Conservation (phyloP, 305 asterid species). For the Coffea humblotiana region DNA sequence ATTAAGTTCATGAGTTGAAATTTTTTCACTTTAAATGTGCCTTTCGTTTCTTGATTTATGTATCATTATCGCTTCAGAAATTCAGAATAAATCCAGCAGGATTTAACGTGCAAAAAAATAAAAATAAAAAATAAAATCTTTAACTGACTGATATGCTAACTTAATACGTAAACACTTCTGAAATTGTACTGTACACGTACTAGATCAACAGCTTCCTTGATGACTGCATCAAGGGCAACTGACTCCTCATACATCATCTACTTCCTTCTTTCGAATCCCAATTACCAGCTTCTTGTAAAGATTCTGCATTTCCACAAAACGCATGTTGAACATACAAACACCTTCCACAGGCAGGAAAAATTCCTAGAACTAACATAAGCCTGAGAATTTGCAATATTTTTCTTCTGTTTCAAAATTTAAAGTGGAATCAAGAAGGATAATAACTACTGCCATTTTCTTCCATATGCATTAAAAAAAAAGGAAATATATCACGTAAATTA, state of each 20-base stretch:
- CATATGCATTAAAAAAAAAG: too few relatives aligned
- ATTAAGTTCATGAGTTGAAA: not conserved
- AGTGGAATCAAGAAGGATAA: not conserved
- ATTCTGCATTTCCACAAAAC: conserved; percentile 5
- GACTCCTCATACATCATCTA: conserved; percentile 39
- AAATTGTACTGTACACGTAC: conserved; percentile 23
- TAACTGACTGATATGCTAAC: not conserved
- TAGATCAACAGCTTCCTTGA: conserved; percentile 58
- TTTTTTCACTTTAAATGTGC: not conserved
- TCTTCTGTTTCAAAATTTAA: not conserved
- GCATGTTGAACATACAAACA: not conserved
- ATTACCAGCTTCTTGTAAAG: not conserved
- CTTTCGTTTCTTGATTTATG: not conserved
- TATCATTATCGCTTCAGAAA: not conserved
- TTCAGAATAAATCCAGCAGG: not conserved
- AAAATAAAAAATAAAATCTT: not conserved
- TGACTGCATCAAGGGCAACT: conserved; percentile 41
- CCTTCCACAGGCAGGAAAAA: not conserved
- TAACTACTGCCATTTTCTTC: not conserved
- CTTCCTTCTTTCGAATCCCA: conserved; percentile 4
- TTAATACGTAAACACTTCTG: not conserved
- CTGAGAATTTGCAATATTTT: not conserved
- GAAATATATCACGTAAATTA: too few relatives aligned
- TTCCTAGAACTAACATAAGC: not conserved
- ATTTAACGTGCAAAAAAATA: not conserved